phyloP scores from a whole-genome alignment of 108 stramenopile species.

The Phaeodactylum tricornutum region DNA sequence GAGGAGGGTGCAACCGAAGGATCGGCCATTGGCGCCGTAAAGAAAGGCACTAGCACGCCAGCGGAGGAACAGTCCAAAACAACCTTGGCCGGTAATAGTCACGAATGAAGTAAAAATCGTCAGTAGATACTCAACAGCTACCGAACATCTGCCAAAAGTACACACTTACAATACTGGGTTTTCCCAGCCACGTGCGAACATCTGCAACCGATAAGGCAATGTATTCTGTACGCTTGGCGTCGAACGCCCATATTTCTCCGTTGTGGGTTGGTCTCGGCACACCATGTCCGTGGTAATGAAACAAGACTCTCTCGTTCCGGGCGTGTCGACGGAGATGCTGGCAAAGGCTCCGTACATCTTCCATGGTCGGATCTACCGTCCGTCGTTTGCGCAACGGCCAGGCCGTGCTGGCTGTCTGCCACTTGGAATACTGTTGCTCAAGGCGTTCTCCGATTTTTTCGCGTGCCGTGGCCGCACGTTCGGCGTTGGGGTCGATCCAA shows the following conservation, averaged over 20 bases:
- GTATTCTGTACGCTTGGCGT: constrained; percentile 96
- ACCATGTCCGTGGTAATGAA: constrained; percentile 99
- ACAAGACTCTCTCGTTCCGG: constrained; percentile 49
- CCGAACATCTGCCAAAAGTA: too few relatives aligned
- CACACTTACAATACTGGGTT: constrained; percentile 80
- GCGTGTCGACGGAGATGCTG: constrained; percentile 62
- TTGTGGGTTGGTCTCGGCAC: constrained; percentile 92
- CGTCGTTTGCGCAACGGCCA: constrained; percentile 55
- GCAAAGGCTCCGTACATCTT: constrained; percentile 82
- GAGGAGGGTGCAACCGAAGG: neutral
- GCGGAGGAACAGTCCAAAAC: constrained; percentile 92
- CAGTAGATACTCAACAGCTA: too few relatives aligned
- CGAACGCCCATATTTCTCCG: constrained; percentile 96
- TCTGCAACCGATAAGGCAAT: constrained; percentile 89
- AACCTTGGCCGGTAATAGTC: constrained; percentile 32
- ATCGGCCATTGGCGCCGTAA: constrained; percentile 24
- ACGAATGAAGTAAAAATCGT: too few relatives aligned
- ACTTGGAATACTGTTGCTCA: constrained; percentile 85
- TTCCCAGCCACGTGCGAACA: constrained; percentile 82
- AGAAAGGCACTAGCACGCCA: constrained; percentile 84
- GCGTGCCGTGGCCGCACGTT: constrained; percentile 68
- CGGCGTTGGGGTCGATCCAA: constrained; percentile 89
- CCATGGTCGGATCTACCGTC: constrained; percentile 91
- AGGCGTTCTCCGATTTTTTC: constrained; percentile 82
- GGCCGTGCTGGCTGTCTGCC: constrained; percentile 62